These are phyloP conservation scores for Dysphania ambrosioides DNA, from an alignment of 148 eudicot species.

Conservation along the genomic window DNA sequence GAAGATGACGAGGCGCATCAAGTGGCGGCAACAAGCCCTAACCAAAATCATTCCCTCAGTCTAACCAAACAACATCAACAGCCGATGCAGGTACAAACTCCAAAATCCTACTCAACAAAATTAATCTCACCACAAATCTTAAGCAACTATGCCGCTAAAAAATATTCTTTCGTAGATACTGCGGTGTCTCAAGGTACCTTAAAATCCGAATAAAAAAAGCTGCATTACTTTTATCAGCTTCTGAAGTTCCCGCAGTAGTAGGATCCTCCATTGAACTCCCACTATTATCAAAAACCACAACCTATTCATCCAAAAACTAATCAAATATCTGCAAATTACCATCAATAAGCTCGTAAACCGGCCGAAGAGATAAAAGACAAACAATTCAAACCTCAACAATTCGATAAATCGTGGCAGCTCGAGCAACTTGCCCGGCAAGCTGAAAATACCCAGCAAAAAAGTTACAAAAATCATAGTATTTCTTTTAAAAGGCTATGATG, in stretches of 20 bases:
- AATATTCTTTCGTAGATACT: conserved; percentile 74
- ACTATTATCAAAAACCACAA: conserved; percentile 78
- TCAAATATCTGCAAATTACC: neutral
- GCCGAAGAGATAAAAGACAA: neutral
- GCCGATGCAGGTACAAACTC: neutral
- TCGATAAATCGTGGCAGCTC: conserved; percentile 91
- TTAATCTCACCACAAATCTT: conserved; percentile 68
- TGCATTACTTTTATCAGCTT: conserved; percentile 67
- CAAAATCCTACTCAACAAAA: neutral
- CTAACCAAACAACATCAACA: neutral
- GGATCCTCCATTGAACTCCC: conserved; percentile 41
- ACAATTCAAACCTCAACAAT: conserved; percentile 61
- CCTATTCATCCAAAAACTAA: conserved; percentile 35
- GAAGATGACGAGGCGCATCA: conserved; percentile 98
- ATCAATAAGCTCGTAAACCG: neutral
- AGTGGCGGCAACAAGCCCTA: conserved; percentile 96
- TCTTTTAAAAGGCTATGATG: too few species aligned
- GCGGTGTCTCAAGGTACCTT: conserved; percentile 90
- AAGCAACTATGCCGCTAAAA: conserved; percentile 68
- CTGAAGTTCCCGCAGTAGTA: conserved; percentile 33
- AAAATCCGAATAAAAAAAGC: conserved; percentile 79
- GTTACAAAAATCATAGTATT: too few species aligned
- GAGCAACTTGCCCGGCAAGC: conserved; percentile 98
- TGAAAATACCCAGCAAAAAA: conserved; percentile 28
- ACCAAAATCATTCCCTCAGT: conserved; percentile 9